A percentile compares a stretch with the other conserved stretches of the same genome.
phyloP scores from a whole-genome alignment of 345 rosid species.

The Lepidium africanum region DNA sequence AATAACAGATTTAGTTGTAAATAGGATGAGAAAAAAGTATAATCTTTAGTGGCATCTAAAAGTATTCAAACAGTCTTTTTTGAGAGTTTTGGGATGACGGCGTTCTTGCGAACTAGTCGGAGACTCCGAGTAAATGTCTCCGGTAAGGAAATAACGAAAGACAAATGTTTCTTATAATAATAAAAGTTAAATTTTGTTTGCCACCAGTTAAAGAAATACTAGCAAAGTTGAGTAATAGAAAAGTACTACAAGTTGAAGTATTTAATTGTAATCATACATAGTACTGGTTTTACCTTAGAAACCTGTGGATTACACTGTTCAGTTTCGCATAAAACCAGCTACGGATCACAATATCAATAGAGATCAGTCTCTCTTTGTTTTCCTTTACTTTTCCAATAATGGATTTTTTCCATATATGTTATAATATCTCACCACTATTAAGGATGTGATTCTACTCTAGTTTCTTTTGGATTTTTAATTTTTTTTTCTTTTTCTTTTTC shows the following conservation, averaged over 20 bases:
- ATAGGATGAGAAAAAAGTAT: too few relatives aligned
- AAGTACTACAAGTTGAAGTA: not conserved
- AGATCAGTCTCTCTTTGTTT: not conserved
- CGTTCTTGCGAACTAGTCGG: too few relatives aligned
- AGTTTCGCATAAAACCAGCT: not conserved
- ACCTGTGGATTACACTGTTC: not conserved
- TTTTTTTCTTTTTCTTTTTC: too few relatives aligned
- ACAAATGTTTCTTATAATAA: not conserved
- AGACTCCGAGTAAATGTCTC: too few relatives aligned
- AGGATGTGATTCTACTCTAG: not conserved
- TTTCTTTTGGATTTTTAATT: too few relatives aligned
- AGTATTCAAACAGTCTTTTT: too few relatives aligned
- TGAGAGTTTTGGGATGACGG: too few relatives aligned
- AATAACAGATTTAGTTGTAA: too few relatives aligned
- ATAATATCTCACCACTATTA: not conserved
- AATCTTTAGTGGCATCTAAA: too few relatives aligned
- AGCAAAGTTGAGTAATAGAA: not conserved
- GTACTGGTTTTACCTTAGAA: not conserved
- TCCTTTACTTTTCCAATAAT: not conserved
- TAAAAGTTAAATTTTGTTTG: too few relatives aligned
- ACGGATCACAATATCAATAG: not conserved
- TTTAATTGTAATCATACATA: not conserved
- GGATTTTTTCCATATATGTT: not conserved
- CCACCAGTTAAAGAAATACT: too few relatives aligned
- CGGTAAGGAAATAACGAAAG: not conserved